Conservation (phyloP, 2,329 filamentous ascomycete species). For the Aspergillus phoenicis region DNA sequence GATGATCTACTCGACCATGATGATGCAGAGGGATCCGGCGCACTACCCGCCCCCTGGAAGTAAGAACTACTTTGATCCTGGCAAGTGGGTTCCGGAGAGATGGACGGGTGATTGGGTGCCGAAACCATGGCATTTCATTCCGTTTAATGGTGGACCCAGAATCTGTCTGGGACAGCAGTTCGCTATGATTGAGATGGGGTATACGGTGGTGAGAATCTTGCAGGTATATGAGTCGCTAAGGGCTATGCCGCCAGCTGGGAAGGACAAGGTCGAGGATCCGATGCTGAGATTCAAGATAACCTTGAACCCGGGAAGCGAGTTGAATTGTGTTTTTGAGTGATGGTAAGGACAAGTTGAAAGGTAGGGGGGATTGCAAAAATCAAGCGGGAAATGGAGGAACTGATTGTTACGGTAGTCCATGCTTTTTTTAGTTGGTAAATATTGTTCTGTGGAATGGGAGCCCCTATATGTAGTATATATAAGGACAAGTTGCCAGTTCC, state of each 20-base stretch:
- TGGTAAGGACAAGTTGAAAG: slow-evolving; percentile 12
- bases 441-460: too few species aligned
- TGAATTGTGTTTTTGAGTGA: slow-evolving; percentile 46
- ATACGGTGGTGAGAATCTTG: slow-evolving; percentile 47
- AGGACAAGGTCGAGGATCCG: slow-evolving; percentile 40
- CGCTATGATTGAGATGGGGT: slow-evolving; percentile 62
- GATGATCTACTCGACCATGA: slow-evolving; percentile 67
- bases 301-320: slow-evolving; percentile 39
- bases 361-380: background rate
- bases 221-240: slow-evolving; percentile 45
- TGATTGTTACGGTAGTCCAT: too few species aligned
- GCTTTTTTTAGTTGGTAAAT: too few species aligned
- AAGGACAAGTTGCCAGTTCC: too few species aligned
- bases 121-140: slow-evolving; percentile 48
- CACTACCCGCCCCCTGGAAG: slow-evolving; percentile 38
- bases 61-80: slow-evolving; percentile 35
- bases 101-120: slow-evolving; percentile 46
- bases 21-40: slow-evolving; percentile 70
- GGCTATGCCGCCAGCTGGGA: slow-evolving; percentile 34
- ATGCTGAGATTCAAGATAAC: slow-evolving; percentile 43
- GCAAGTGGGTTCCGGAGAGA: slow-evolving; percentile 53
- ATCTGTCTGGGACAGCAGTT: slow-evolving; percentile 57
- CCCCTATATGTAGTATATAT: too few species aligned
- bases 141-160: slow-evolving; percentile 43
- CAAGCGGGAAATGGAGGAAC: too few species aligned